Percentiles rank a stretch among this genome's conserved stretches.
Evolutionary conservation across 2,329 filamentous ascomycete species (phyloP).

Genomic region (Trichothecium sympodiale): DNA sequence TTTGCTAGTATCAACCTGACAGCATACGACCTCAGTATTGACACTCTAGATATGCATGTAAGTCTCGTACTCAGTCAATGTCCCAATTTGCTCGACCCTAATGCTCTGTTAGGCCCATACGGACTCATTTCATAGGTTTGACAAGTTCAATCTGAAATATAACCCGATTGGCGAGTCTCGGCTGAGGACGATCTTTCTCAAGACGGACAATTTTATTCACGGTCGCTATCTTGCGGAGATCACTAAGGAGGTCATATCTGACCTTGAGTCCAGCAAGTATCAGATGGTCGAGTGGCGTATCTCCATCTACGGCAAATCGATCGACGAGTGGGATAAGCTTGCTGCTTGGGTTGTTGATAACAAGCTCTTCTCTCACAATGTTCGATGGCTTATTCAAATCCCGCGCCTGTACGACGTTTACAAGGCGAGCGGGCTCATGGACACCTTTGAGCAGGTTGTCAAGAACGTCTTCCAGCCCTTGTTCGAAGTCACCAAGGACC

Average conservation of each 20-base stretch:
- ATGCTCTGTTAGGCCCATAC: conserved; percentile 61
- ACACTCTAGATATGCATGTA: conserved; percentile 97
- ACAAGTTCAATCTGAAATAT: conserved; percentile 99
- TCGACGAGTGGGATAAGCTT: conserved; percentile 96
- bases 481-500: conserved; percentile 88
- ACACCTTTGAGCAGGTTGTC: conserved; percentile 81
- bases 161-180: conserved; percentile 95
- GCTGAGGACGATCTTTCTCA: conserved; percentile 93
- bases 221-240: conserved; percentile 95
- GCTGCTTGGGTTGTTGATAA: conserved; percentile 97
- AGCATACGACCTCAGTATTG: conserved; percentile 94
- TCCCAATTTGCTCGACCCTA: not conserved
- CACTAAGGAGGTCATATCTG: conserved; percentile 93
- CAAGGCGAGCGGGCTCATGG: conserved; percentile 78
- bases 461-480: conserved; percentile 86
- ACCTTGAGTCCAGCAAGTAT: conserved; percentile 97
- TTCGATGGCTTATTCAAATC: conserved; percentile 93
- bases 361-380: conserved; percentile 94
- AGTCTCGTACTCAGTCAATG: conserved; percentile 20
- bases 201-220: conserved; percentile 96
- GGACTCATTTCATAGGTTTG: conserved; percentile 95
- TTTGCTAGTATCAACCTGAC: conserved; percentile 97
- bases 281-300: conserved; percentile 99
- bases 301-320: conserved; percentile 84
- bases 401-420: conserved; percentile 93